phyloP scores from a whole-genome alignment of 139 green algal species.

The Picochlorum sp. region DNA sequence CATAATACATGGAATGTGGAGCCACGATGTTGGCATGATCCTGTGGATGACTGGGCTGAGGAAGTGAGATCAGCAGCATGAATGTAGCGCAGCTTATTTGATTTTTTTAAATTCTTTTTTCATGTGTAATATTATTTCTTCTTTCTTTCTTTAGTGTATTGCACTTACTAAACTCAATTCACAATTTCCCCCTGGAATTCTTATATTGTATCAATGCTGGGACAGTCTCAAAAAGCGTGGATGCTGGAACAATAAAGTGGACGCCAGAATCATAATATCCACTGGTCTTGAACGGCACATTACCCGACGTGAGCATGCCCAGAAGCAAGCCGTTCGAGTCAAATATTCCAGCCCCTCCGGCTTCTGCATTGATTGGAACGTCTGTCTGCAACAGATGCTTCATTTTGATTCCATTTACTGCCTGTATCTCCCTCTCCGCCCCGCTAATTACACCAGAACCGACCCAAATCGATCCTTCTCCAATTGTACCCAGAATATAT shows the following conservation, averaged over 20 bases:
- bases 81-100: too few relatives aligned
- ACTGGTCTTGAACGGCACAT: conserved; percentile 13
- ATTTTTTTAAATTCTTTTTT: too few relatives aligned
- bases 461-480: not conserved
- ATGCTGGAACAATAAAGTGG: too few relatives aligned
- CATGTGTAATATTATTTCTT: too few relatives aligned
- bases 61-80: too few relatives aligned
- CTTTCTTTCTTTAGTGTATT: too few relatives aligned
- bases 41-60: conserved; percentile 10
- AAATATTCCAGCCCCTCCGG: conserved; percentile 67
- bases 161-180: too few relatives aligned
- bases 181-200: too few relatives aligned
- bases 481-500: not conserved
- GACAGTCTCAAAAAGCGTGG: too few relatives aligned
- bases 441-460: conserved; percentile 3
- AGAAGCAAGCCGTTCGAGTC: conserved; percentile 50
- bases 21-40: conserved; percentile 80
- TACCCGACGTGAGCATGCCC: conserved; percentile 34
- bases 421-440: not conserved
- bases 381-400: conserved; percentile 52
- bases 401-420: conserved; percentile 7
- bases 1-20: conserved; percentile 60
- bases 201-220: too few relatives aligned
- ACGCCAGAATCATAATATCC: too few relatives aligned
- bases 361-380: conserved; percentile 65